A percentile compares a stretch with the other conserved stretches of the same genome.
Evolutionary conservation across 2,329 filamentous ascomycete genomes (phyloP).

Genomic region (Botryosphaeria dothidea): DNA sequence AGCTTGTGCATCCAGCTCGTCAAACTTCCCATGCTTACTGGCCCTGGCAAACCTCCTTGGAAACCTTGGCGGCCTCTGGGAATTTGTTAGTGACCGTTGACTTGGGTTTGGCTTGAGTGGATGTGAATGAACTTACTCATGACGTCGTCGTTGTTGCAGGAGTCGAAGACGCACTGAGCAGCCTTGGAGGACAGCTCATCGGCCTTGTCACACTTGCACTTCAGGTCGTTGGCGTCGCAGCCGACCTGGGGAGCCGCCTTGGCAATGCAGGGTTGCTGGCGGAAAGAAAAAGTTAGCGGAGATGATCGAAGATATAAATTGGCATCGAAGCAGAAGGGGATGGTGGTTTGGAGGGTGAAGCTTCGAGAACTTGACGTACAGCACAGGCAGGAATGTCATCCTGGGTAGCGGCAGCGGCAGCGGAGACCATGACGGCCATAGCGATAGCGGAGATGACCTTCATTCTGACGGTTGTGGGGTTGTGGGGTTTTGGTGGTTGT

Average conservation of each 20-base stretch:
- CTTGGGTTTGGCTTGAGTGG: background rate
- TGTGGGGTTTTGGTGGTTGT: background rate
- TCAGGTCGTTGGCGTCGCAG: background rate
- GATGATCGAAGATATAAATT: no score
- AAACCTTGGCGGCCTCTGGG: background rate
- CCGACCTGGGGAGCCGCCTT: background rate
- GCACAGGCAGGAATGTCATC: background rate
- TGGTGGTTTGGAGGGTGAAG: background rate
- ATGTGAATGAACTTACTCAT: background rate
- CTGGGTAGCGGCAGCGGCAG: background rate
- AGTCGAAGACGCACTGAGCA: background rate
- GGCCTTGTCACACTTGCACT: background rate
- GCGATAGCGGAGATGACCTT: background rate
- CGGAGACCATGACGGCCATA: constrained; percentile 2
- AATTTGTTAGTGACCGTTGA: background rate
- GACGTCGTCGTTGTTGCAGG: background rate
- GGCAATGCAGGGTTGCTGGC: background rate
- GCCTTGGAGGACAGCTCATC: background rate
- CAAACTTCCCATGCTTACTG: background rate
- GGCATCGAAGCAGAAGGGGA: background rate
- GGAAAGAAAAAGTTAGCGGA: background rate
- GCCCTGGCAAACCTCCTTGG: background rate
- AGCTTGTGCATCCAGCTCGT: background rate
- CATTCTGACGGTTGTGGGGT: background rate
- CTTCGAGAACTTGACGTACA: background rate